These are phyloP conservation scores for Silene latifolia DNA, from an alignment of 148 eudicot species.

Conservation along the genomic window DNA sequence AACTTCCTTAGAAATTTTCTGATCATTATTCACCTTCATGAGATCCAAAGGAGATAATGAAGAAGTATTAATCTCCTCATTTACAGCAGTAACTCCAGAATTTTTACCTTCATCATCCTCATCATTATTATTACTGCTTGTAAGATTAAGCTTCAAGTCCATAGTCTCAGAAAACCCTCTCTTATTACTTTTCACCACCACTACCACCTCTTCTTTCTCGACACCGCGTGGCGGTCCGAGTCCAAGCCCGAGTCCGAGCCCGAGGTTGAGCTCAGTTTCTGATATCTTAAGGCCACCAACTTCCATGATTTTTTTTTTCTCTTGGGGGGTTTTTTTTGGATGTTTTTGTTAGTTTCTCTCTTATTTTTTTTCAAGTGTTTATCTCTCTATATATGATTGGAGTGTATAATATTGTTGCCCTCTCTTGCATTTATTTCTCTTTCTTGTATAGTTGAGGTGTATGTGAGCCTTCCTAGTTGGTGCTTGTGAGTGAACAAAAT, in stretches of 20 bases:
- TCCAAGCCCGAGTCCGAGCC: slow-evolving; percentile 26
- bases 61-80: slow-evolving; percentile 21
- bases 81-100: background rate
- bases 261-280: slow-evolving; percentile 28
- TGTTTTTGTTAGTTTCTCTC: background rate
- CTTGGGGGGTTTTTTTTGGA: background rate
- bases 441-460: slow-evolving; percentile 24
- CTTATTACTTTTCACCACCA: slow-evolving; percentile 16
- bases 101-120: background rate
- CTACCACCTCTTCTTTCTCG: background rate
- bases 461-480: slow-evolving; percentile 28
- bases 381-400: slow-evolving; percentile 21
- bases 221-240: background rate
- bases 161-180: slow-evolving; percentile 30
- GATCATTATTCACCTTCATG: slow-evolving; percentile 18
- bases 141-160: slow-evolving; percentile 25
- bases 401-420: background rate
- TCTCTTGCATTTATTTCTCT: slow-evolving; percentile 6
- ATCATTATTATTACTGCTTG: slow-evolving; percentile 6
- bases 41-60: slow-evolving; percentile 19
- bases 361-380: background rate
- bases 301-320: slow-evolving; percentile 17
- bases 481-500: slow-evolving; percentile 8
- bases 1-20: slow-evolving; percentile 17
- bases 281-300: slow-evolving; percentile 28